Evolutionary conservation across 441 rosid species (phyloP), one percentile per base, ranked within the genome.

Genomic region (Populus trichocarpa): DNA sequence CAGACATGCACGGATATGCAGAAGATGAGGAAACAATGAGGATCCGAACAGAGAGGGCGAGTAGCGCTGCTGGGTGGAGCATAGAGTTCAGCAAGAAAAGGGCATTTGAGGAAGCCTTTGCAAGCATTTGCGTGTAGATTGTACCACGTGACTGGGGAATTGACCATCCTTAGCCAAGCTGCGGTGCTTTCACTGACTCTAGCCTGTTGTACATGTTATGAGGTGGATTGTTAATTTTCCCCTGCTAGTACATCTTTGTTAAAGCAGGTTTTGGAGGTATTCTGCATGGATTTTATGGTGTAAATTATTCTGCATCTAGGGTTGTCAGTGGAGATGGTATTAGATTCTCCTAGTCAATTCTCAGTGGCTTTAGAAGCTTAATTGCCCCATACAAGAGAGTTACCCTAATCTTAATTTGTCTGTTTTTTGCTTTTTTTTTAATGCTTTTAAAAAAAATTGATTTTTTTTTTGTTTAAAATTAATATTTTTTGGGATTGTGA

Each of bases 51-150:
- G 98, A 96, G 83, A 96, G 90, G 82, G 94, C 93, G 36, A 79
- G 87, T 74, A 78, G 86, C 65, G 99, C 99, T 2, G 99, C 91
- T 75, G 98, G 99, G 20, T 96, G 97, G 90, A 90, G 89, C 69
- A 36, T 83, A 14, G 97, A 92, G 84, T 81, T 94, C 66, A 89
- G 91, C 87, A 92, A 85, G 89, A 94, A 77, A 85, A 89, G 96
- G 79, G 91, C 97, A 68, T 78, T 91, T n/a, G 96, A 92, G 86
- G 98, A 94, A 85, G 98, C 96, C 71, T 91, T 92, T 83, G 87
- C 90, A 1, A 86, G 92, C 90, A 86, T 96, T 82, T 94, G 97
- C 96, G 75, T 94, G 75, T 96, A 86, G 61, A 18, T 18, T 53
- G 22, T 53, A 53, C 61, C 10, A 20, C 61, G 22, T 53, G 61